Percentiles rank a stretch among this genome's conserved stretches.
phyloP scores from a whole-genome alignment of 148 eudicot genomes.

The Limonium bicolor region DNA sequence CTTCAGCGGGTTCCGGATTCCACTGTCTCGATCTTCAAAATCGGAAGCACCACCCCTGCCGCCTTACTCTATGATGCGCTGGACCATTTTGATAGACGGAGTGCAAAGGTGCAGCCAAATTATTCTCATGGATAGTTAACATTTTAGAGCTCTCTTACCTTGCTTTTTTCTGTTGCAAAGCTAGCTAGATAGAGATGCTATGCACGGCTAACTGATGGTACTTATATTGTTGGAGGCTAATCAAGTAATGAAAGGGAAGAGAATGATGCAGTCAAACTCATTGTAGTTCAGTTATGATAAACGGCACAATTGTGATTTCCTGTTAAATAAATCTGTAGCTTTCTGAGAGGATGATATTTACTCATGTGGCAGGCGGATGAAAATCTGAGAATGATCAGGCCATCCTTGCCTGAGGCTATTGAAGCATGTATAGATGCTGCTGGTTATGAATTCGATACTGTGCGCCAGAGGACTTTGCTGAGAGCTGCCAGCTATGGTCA shows the following conservation, averaged over 20 bases:
- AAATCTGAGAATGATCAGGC: conserved; percentile 87
- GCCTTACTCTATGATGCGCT: conserved; percentile 93
- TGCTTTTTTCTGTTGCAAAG: neutral
- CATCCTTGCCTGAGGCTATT: conserved; percentile 87
- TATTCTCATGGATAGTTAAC: no score
- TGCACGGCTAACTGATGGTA: no score
- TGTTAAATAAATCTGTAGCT: neutral
- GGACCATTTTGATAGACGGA: conserved; percentile 90
- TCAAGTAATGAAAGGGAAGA: no score
- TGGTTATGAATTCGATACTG: conserved; percentile 82
- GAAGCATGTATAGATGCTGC: conserved; percentile 99
- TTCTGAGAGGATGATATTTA: no score
- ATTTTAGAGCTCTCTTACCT: neutral
- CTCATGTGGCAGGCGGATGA: conserved; percentile 74
- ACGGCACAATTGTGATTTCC: neutral
- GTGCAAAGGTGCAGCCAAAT: conserved; percentile 99
- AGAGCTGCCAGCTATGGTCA: conserved; percentile 99
- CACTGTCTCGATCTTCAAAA: conserved; percentile 78
- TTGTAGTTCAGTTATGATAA: no score
- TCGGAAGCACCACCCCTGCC: conserved; percentile 95
- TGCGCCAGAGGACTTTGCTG: conserved; percentile 61
- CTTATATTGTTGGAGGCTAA: no score
- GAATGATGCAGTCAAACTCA: no score
- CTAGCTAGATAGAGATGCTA: no score
- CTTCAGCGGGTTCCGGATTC: conserved; percentile 96